Base-by-base conservation (phyloP, 495 filamentous ascomycete genomes). In the Achaetomiella virescens region DNA sequence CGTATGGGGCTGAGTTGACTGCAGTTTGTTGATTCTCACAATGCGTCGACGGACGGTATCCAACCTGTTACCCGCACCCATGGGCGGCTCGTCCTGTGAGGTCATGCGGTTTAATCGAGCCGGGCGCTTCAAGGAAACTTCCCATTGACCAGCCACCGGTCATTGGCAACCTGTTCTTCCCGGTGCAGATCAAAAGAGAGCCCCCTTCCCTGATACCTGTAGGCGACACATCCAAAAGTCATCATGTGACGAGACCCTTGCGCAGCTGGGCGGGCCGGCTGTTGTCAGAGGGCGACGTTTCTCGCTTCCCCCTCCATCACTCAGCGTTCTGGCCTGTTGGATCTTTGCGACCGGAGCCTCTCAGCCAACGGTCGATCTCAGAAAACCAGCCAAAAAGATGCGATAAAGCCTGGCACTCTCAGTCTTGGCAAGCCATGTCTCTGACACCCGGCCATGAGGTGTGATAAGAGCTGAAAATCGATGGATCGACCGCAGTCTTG, bases 201-300 rank as follows among this genome's bases (percentile, higher is more conserved):
- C 35, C 27, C 11, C 37, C 38, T 38, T n/a, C 48, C 55, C 14
- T 57, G 48, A 51, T 20, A 52, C 49, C n/a, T n/a, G n/a, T n/a
- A n/a, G n/a, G 25, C 53, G 46, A 54, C 61, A 61, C 64, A 66
- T 64, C 47, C 46, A 35, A 46, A 50, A 51, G 36, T 49, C 61
- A 61, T 66, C 64, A 66, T 62, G 61, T 66, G 64, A 66, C 24
- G 48, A 22, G 21, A 17, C 42, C 22, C 5, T 37, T 31, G 29
- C 11, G 36, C 27, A 15, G 18, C 21, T 6, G 14, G 27, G 41
- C 25, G 21, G 36, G 14, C 9, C 36, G 25, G 35, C 38, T 35
- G 55, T 7, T 25, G 14, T 2, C 17, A 35, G 17, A 52, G 9
- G 15, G 27, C 29, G 7, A 29, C 37, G 48, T 52, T 47, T 52